Percentiles rank a stretch among this genome's conserved stretches.
phyloP scores from a whole-genome alignment of 306 rosid species.

The Cercis canadensis region DNA sequence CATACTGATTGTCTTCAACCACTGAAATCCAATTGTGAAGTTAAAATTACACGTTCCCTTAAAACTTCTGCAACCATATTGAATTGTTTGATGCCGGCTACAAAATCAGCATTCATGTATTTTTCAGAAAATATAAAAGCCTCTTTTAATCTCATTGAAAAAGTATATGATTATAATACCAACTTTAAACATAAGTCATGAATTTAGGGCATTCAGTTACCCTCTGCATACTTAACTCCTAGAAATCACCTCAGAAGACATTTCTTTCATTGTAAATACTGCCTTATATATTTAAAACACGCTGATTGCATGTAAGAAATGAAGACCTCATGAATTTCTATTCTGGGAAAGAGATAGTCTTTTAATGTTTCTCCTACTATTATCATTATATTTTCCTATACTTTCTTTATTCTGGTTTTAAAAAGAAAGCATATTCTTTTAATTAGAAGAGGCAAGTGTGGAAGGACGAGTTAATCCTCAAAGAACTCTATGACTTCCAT shows the following conservation, averaged over 20 bases:
- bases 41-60: background rate
- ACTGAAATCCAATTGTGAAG: background rate
- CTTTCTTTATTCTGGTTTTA: background rate
- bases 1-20: background rate
- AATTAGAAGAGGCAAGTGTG: background rate
- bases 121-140: background rate
- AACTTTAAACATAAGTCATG: background rate
- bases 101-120: background rate
- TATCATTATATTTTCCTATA: background rate
- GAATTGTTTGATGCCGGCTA: background rate
- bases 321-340: background rate
- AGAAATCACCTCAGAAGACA: slow-evolving; percentile 7
- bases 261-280: background rate
- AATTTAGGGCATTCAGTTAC: too few species aligned
- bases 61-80: background rate
- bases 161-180: background rate
- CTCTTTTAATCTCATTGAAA: background rate
- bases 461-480: background rate
- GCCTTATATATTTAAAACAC: background rate
- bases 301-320: background rate
- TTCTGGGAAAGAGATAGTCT: background rate
- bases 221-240: too few species aligned
- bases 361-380: background rate
- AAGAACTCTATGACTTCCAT: too few species aligned
- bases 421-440: too few species aligned